Conservation (phyloP, 2,329 filamentous ascomycete genomes). For the Lachnellula subtilissima region DNA sequence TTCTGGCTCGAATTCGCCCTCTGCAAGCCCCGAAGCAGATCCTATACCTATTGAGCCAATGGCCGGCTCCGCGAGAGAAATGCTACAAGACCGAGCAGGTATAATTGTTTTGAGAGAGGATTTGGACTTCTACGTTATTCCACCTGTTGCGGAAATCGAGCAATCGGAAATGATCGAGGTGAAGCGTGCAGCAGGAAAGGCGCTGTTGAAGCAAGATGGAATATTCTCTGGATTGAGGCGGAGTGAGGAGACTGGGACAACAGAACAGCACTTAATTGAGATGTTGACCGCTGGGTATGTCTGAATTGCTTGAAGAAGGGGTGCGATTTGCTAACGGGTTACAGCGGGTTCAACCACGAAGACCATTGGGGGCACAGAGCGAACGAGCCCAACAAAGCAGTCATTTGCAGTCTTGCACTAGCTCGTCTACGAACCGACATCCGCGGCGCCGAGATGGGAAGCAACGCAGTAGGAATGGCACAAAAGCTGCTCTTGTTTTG, state of each 20-base stretch:
- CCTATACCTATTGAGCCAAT: conserved; percentile 68
- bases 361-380: conserved; percentile 95
- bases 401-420: conserved; percentile 93
- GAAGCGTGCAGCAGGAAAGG: conserved; percentile 83
- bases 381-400: conserved; percentile 96
- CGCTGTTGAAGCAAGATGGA: conserved; percentile 82
- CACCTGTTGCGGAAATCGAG: conserved; percentile 76
- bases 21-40: conserved; percentile 58
- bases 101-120: conserved; percentile 97
- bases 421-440: conserved; percentile 91
- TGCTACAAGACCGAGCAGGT: conserved; percentile 82
- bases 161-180: conserved; percentile 92
- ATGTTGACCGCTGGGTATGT: conserved; percentile 97
- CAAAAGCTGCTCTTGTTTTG: conserved; percentile 97
- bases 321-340: conserved; percentile 12
- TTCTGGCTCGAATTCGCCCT: conserved; percentile 61
- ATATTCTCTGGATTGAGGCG: conserved; percentile 95
- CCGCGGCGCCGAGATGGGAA: conserved; percentile 68
- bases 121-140: conserved; percentile 95
- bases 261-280: conserved; percentile 96
- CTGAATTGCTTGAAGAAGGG: not conserved
- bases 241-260: conserved; percentile 93
- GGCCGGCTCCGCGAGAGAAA: conserved; percentile 64
- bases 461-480: conserved; percentile 89
- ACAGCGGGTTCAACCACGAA: conserved; percentile 91